Percentiles rank a stretch among this genome's conserved stretches.
Evolutionary conservation across 306 rosid genomes (phyloP).

Genomic region (Acacia melanoxylon): DNA sequence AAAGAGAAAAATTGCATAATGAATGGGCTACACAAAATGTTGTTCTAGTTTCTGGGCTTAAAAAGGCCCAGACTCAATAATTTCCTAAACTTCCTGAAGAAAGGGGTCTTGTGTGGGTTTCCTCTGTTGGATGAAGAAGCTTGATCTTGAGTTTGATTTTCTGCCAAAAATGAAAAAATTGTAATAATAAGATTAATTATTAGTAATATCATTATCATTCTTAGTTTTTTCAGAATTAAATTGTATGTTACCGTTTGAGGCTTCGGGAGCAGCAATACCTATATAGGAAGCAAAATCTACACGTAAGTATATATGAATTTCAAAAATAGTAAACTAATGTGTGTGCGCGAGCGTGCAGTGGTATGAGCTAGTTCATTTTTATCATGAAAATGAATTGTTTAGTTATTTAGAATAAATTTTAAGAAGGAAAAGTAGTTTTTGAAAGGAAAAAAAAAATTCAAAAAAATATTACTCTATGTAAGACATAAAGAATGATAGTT

Average conservation of each 20-base stretch:
- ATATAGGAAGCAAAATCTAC: neutral
- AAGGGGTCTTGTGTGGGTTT: neutral
- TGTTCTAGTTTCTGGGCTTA: slow-evolving; percentile 29
- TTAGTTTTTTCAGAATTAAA: neutral
- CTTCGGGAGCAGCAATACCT: neutral
- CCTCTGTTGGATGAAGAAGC: neutral
- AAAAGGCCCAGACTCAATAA: slow-evolving; percentile 39
- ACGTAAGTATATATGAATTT: too few relatives aligned
- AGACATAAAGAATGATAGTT: neutral
- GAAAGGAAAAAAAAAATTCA: neutral
- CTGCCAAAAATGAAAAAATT: neutral
- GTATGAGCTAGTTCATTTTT: neutral
- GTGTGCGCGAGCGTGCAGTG: too few relatives aligned
- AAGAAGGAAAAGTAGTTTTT: neutral
- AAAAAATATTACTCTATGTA: neutral
- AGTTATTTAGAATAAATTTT: neutral
- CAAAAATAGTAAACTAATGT: neutral
- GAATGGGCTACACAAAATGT: neutral
- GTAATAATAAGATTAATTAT: neutral
- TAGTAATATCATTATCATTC: neutral
- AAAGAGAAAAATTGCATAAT: neutral
- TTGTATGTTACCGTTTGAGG: neutral
- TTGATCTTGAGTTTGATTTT: neutral
- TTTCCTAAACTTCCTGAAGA: slow-evolving; percentile 42
- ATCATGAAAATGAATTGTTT: neutral